Evolutionary conservation across 225 moss, liverwort and hornwort species (phyloP).

Genomic region (Sphagnum contortum): DNA sequence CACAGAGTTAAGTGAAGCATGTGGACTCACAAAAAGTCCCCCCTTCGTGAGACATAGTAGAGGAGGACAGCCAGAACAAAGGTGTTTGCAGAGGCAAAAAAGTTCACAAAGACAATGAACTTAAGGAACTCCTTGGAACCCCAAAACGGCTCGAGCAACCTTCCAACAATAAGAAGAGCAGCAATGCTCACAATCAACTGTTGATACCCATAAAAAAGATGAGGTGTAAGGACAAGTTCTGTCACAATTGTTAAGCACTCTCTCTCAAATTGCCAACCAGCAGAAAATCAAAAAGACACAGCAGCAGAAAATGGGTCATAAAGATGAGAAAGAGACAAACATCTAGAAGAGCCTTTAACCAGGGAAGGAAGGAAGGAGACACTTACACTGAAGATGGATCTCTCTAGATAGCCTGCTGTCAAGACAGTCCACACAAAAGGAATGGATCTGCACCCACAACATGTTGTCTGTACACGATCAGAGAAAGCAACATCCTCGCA

Average conservation of each 20-base stretch:
- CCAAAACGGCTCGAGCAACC: conserved; percentile 86
- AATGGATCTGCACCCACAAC: conserved; percentile 33
- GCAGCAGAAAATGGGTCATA: neutral
- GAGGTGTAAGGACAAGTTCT: neutral
- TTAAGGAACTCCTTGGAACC: conserved; percentile 87
- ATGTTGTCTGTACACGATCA: neutral
- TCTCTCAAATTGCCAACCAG: neutral
- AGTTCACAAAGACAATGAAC: conserved; percentile 65
- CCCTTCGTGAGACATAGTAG: conserved; percentile 71
- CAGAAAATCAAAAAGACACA: neutral
- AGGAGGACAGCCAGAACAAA: conserved; percentile 74
- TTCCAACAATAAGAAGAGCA: conserved; percentile 63
- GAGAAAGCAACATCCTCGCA: neutral
- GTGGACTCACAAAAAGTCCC: conserved; percentile 42
- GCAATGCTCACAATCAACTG: conserved; percentile 52
- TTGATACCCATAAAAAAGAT: conserved; percentile 3
- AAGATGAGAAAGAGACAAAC: neutral
- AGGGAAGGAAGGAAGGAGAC: no score
- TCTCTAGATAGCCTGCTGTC: conserved; percentile 64
- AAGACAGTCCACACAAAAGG: conserved; percentile 69
- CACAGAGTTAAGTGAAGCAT: neutral
- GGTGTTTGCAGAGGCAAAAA: conserved; percentile 66
- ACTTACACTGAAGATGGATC: conserved; percentile 30
- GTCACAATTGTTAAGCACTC: neutral
- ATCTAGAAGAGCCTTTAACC: no score